A percentile compares a stretch with the other conserved stretches of the same genome.
Evolutionary conservation across 116 monocot genomes (phyloP).

Genomic region (Cymodocea nodosa): DNA sequence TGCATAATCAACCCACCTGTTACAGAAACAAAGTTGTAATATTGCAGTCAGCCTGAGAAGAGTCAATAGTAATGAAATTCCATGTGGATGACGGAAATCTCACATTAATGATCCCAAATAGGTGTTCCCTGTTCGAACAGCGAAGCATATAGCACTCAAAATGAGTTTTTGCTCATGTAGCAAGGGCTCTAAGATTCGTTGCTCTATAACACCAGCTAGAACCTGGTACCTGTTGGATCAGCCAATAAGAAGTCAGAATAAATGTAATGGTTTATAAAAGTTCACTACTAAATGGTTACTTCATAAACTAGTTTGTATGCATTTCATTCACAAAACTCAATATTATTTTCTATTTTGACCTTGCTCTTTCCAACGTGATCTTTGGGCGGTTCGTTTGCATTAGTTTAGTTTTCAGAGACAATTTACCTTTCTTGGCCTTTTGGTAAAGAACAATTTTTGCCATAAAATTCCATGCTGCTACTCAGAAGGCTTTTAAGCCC

Average conservation of each 20-base stretch:
- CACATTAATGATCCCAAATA: slow-evolving; percentile 90
- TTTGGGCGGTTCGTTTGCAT: too few species aligned
- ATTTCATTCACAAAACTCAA: too few species aligned
- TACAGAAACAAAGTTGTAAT: slow-evolving; percentile 1
- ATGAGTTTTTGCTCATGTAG: slow-evolving; percentile 72
- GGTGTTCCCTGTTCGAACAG: slow-evolving; percentile 94
- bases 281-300: background rate
- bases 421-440: too few species aligned
- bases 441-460: too few species aligned
- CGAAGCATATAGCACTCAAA: slow-evolving; percentile 84
- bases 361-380: too few species aligned
- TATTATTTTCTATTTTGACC: too few species aligned
- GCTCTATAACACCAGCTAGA: slow-evolving; percentile 84
- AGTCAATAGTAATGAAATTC: background rate
- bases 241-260: background rate
- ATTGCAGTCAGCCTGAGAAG: background rate
- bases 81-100: slow-evolving; percentile 11
- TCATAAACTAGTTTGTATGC: background rate
- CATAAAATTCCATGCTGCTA: too few species aligned
- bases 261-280: background rate
- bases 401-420: too few species aligned
- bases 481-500: too few species aligned
- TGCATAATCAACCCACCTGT: slow-evolving; percentile 99
- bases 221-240: slow-evolving; percentile 67
- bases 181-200: slow-evolving; percentile 78